These are phyloP conservation scores for Hawksworthiomyces lignivorus DNA, from an alignment of 2,329 filamentous ascomycete species.

Conservation along the genomic window DNA sequence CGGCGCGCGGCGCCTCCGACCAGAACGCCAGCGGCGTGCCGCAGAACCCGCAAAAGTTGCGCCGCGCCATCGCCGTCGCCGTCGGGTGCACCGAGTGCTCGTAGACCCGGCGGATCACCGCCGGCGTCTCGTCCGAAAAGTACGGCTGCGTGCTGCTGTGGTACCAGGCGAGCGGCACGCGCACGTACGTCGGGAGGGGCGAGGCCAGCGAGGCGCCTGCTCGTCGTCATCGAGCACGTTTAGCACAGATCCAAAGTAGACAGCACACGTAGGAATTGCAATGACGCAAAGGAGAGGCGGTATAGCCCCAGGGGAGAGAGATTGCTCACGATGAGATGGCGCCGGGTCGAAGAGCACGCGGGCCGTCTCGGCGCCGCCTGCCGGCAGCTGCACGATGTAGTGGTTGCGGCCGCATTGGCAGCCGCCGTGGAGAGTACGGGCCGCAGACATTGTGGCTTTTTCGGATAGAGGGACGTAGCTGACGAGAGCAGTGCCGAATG, in stretches of 20 bases:
- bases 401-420: slow-evolving; percentile 83
- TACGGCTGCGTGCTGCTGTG: slow-evolving; percentile 66
- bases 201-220: slow-evolving; percentile 60
- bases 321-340: slow-evolving; percentile 58
- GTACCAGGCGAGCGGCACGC: slow-evolving; percentile 76
- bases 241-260: too few species aligned
- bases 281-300: too few species aligned
- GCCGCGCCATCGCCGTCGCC: slow-evolving; percentile 50
- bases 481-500: too few species aligned
- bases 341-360: slow-evolving; percentile 70
- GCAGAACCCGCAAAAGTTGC: slow-evolving; percentile 87
- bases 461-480: too few species aligned
- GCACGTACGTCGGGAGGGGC: slow-evolving; percentile 72
- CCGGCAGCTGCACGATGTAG: slow-evolving; percentile 67
- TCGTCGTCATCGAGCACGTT: too few species aligned
- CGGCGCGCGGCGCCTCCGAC: slow-evolving; percentile 63
- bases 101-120: slow-evolving; percentile 60
- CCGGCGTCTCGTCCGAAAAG: slow-evolving; percentile 68
- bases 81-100: slow-evolving; percentile 35
- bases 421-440: slow-evolving; percentile 59
- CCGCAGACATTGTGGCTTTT: too few species aligned
- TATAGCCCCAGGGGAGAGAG: too few species aligned
- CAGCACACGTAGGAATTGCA: too few species aligned
- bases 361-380: slow-evolving; percentile 45
- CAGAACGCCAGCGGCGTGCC: slow-evolving; percentile 80